These are phyloP conservation scores for Lodderomyces parapsilosis DNA, from an alignment of 1,139 yeast species.

Conservation along the genomic window DNA sequence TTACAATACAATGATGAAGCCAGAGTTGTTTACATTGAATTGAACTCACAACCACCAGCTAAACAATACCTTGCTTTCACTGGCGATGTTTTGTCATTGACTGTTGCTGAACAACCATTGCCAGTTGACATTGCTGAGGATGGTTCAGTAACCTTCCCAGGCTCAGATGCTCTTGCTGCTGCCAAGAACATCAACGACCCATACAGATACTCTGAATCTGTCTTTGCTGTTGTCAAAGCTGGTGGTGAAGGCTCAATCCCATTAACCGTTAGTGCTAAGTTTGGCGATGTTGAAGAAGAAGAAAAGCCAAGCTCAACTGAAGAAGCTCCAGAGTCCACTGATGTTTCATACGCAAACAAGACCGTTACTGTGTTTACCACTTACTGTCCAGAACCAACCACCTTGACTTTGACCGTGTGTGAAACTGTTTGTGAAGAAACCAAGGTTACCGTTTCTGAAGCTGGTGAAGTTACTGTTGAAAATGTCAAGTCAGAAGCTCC, in stretches of 20 bases:
- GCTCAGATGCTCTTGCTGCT: slow-evolving; percentile 32
- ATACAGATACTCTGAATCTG: slow-evolving; percentile 32
- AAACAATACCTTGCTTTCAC: slow-evolving; percentile 11
- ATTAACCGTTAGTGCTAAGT: slow-evolving; percentile 16
- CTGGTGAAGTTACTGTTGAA: slow-evolving; percentile 7
- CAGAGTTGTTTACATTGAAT: slow-evolving; percentile 36
- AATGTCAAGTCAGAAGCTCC: slow-evolving; percentile 3
- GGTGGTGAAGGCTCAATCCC: slow-evolving; percentile 19
- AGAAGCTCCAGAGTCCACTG: not conserved
- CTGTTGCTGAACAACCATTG: slow-evolving; percentile 16
- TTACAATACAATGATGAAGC: slow-evolving; percentile 57
- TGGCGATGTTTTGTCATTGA: slow-evolving; percentile 14
- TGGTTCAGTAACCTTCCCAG: slow-evolving; percentile 29
- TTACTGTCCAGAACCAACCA: slow-evolving; percentile 12
- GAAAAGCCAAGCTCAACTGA: slow-evolving; percentile 5
- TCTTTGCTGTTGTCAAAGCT: slow-evolving; percentile 23
- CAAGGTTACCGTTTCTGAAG: slow-evolving; percentile 4
- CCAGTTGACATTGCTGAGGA: slow-evolving; percentile 18
- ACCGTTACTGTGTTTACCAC: slow-evolving; percentile 10
- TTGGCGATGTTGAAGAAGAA: slow-evolving; percentile 14
- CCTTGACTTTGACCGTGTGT: slow-evolving; percentile 12
- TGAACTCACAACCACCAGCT: slow-evolving; percentile 5
- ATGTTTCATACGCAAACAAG: slow-evolving; percentile 3
- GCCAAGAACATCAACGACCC: slow-evolving; percentile 44
- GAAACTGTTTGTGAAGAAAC: slow-evolving; percentile 7